Conservation (phyloP, 2,329 filamentous ascomycete genomes). For the Balansia obtecta region DNA sequence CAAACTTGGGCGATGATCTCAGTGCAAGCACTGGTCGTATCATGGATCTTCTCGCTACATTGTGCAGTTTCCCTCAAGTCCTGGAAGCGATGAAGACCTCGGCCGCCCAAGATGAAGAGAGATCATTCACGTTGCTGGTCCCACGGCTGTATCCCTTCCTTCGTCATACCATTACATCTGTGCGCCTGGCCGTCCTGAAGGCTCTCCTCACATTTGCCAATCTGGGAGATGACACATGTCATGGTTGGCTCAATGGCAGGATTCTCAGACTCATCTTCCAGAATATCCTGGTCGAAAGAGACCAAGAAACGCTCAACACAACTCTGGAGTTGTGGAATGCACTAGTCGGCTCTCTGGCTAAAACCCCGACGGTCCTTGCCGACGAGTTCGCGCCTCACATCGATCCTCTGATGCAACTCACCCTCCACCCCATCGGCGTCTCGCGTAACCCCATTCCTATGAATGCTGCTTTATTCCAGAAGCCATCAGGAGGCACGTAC, state of each 20-base stretch:
- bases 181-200: conserved; percentile 84
- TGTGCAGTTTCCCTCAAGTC: conserved; percentile 89
- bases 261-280: conserved; percentile 85
- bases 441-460: conserved; percentile 84
- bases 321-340: conserved; percentile 83
- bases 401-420: conserved; percentile 69
- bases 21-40: conserved; percentile 96
- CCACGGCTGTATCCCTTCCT: conserved; percentile 92
- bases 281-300: conserved; percentile 86
- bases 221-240: conserved; percentile 65
- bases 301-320: conserved; percentile 66
- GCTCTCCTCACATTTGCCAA: conserved; percentile 87
- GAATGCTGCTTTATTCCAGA: conserved; percentile 80
- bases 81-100: conserved; percentile 88
- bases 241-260: conserved; percentile 86
- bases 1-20: conserved; percentile 90
- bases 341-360: conserved; percentile 56
- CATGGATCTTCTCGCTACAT: conserved; percentile 92
- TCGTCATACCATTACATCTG: conserved; percentile 91
- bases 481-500: conserved; percentile 82
- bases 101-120: conserved; percentile 67
- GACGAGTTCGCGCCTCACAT: conserved; percentile 65
- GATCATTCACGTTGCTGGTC: conserved; percentile 85
- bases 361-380: conserved; percentile 51
- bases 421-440: conserved; percentile 84